A percentile compares a stretch with the other conserved stretches of the same genome.
Evolutionary conservation across 306 rosid species (phyloP).

Genomic region (Corylus avellana): DNA sequence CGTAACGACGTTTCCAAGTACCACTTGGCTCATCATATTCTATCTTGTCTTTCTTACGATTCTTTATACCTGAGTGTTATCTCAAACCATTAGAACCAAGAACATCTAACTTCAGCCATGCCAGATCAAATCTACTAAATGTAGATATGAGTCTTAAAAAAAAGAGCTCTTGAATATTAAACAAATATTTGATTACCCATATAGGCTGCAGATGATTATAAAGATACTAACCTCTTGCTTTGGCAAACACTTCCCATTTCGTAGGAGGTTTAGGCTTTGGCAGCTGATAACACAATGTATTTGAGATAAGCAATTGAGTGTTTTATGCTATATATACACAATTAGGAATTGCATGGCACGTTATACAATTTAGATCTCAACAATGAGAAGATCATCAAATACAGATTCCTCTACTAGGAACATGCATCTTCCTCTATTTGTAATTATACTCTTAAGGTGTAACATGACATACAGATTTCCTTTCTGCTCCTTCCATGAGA

Average conservation of each 20-base stretch:
- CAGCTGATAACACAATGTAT: conserved; percentile 46
- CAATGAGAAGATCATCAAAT: background rate
- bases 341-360: background rate
- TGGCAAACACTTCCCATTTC: conserved; percentile 85
- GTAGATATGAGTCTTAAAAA: background rate
- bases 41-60: conserved; percentile 68
- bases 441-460: background rate
- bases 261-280: conserved; percentile 90
- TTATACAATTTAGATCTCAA: background rate
- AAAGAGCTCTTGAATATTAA: background rate
- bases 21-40: conserved; percentile 64
- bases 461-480: background rate
- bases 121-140: conserved; percentile 9
- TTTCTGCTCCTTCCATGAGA: background rate
- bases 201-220: background rate
- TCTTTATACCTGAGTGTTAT: conserved; percentile 67
- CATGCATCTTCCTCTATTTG: background rate
- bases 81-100: conserved; percentile 9
- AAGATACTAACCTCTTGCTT: conserved; percentile 66
- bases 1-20: conserved; percentile 80
- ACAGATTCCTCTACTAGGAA: background rate
- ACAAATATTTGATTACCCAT: background rate
- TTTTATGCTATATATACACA: background rate
- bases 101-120: background rate
- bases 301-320: background rate